Evolutionary conservation across 2,329 filamentous ascomycete genomes (phyloP), one percentile per base, ranked within the genome.

Genomic region (Fusarium redolens): DNA sequence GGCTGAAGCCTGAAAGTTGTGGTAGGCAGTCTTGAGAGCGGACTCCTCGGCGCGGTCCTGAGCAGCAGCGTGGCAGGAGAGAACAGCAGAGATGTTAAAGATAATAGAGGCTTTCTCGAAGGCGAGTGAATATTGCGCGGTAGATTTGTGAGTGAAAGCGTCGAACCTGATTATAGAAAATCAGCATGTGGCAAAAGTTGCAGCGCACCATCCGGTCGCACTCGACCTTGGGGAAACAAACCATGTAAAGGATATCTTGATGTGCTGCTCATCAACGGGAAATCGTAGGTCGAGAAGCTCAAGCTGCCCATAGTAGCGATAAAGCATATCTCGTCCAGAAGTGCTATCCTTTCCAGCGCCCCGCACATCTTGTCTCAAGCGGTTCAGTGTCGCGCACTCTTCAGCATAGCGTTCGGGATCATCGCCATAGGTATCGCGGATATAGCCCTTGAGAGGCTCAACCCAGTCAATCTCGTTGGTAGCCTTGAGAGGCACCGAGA

Each of bases 401-500:
- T 98, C 95, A 59, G 92, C 90, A 86, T 99, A 99, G 77, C 94
- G 91, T 82, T 99, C 96, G 33, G 96, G 96, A 81, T 98, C 96
- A 83, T 99, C 96, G 81, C 95, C 95, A 82, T 99, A 98, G 30
- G 93, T 97, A 77, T 95, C 89, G 75, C 95, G 90, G 78, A 99
- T 99, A 86, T 98, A 98, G 73, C 88, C 87, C 86, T 98, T 98
- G 75, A 99, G 88, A 52, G 96, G 96, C 52, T 89, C 88, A 74
- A 98, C 89, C 96, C 96, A 99, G 88, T 99, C 96, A 81, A 99
- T 97, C 86, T 99, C 96, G 87, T 95, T 97, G 74, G 96, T 99
- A 60, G 89, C 89, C 90, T 93, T 98, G 79, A 98, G 89, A 81
- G 96, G 96, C 88, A 92, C 92, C 78, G 95, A 97, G 78, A 98